These are phyloP conservation scores for Tetrapyrgos nigripes DNA, from an alignment of 1,284 basidiomycete species.

Conservation along the genomic window DNA sequence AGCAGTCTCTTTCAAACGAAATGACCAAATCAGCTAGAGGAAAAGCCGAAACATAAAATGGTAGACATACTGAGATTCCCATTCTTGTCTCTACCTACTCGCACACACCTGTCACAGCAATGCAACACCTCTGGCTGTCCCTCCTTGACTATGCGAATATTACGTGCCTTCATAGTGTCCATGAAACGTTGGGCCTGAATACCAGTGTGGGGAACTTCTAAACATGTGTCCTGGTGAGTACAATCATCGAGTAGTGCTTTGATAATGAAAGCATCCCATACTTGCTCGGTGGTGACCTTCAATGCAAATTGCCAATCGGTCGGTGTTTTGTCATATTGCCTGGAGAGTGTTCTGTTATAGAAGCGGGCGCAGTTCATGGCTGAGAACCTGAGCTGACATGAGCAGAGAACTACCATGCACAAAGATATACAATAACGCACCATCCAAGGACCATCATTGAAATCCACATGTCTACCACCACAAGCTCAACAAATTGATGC, in stretches of 20 bases:
- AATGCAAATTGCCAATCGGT: not conserved
- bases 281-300: conserved; percentile 28
- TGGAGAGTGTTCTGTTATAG: not conserved
- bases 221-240: conserved; percentile 3
- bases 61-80: conserved; percentile 10
- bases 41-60: not conserved
- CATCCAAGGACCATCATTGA: too few species aligned
- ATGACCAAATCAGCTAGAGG: not conserved
- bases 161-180: conserved; percentile 28
- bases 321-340: not conserved
- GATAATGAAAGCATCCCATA: conserved; percentile 38
- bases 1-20: conserved; percentile 19
- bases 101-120: conserved; percentile 31
- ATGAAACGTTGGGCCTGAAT: conserved; percentile 26
- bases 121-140: conserved; percentile 33
- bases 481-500: not conserved
- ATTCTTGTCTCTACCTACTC: conserved; percentile 14
- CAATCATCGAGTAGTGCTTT: conserved; percentile 29
- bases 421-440: not conserved
- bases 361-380: not conserved
- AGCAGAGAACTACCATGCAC: not conserved
- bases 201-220: conserved; percentile 29
- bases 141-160: conserved; percentile 22
- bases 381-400: not conserved
- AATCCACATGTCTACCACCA: not conserved